Evolutionary conservation across 2,329 filamentous ascomycete genomes (phyloP), one percentile per base, ranked within the genome.

Genomic region (Fusarium nygamai): DNA sequence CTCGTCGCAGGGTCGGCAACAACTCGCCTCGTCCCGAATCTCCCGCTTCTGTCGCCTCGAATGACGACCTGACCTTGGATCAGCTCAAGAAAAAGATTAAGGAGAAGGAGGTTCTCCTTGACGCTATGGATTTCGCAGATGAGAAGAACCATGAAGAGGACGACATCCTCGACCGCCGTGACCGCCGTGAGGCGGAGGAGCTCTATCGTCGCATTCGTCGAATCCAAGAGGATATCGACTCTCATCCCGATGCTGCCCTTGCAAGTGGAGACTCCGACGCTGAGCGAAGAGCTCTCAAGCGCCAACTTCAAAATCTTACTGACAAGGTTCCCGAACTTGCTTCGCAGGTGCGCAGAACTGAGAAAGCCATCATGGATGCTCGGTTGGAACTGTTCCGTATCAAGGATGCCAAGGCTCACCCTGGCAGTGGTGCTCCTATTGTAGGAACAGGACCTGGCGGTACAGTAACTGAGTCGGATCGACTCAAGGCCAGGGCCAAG

Each of bases 51-150:
- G 78, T 92, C 83, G 78, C 89, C 38, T 92, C 92, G 4, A 92
- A 91, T 58, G 96, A 98, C 47, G 96, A 98, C 22, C 82, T 98
- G 76, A 92, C 91, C 9, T 82, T 97, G 34, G 96, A 98, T 34
- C 95, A 98, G 81, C 85, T 99, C 67, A 92, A 90, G 76, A 99
- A 99, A 86, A 94, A 94, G 81, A 94, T 99, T 68, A 92, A 92
- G 64, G 96, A 99, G 86, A 96, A 97, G 84, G 94, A 98, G 83
- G 92, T 99, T 47, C 87, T 99, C 72, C 87, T 99, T 20, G 96
- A 99, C 83, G 96, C 96, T 1, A 96, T 98, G 85, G 96, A 99
- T 80, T 98, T 98, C 82, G 93, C 94, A 72, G 96, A 98, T 77
- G 96, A 98, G 84, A 94, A 94, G 80, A 91, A 92, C 43, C 89